Conservation (phyloP, 2,329 filamentous ascomycete genomes). For the Colletotrichum phormii region DNA sequence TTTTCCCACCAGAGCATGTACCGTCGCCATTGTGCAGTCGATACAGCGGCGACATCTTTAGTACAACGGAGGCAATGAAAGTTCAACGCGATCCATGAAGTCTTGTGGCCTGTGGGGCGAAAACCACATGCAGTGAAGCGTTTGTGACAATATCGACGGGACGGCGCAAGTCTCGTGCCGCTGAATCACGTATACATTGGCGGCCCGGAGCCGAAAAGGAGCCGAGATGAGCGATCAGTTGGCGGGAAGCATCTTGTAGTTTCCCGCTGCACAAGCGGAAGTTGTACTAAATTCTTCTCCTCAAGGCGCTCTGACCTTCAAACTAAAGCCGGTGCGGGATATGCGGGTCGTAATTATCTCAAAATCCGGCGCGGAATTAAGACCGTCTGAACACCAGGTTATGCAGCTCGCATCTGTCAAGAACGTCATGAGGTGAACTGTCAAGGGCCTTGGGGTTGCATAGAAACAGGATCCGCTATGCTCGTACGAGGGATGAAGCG, state of each 20-base stretch:
- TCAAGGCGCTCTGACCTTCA: not conserved
- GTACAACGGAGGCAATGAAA: no score
- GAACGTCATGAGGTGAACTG: not conserved
- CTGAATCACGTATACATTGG: not conserved
- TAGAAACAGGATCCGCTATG: not conserved
- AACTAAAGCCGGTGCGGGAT: not conserved
- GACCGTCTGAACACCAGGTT: not conserved
- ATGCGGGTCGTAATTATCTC: not conserved
- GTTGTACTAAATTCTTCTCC: not conserved
- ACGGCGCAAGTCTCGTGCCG: no score
- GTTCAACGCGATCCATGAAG: no score
- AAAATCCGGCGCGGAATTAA: not conserved
- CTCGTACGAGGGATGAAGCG: no score
- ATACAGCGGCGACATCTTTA: no score
- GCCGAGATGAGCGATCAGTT: not conserved
- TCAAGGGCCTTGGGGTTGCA: not conserved
- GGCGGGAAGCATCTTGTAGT: not conserved
- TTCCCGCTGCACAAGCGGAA: not conserved
- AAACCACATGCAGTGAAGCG: no score
- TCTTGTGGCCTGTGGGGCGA: no score
- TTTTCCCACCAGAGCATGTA: no score
- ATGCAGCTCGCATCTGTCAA: not conserved
- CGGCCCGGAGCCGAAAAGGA: not conserved
- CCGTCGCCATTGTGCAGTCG: no score
- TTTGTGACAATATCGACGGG: no score